These are phyloP conservation scores for Pseudogymnoascus sp. DNA, from an alignment of 2,329 filamentous ascomycete genomes.

Conservation along the genomic window DNA sequence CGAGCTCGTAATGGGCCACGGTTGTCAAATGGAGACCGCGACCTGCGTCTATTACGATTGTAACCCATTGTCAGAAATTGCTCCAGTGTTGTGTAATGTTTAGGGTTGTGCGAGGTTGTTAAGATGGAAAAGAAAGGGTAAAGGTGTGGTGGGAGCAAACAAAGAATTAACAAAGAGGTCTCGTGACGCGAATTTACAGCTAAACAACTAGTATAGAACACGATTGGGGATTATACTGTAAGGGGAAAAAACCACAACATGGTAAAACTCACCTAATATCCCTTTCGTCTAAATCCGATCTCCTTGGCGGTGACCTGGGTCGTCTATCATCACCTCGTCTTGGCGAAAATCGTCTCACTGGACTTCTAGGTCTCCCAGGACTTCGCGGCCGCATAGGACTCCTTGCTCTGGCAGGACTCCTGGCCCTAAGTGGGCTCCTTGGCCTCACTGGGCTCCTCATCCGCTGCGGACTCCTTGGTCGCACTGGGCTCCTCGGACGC, in stretches of 20 bases:
- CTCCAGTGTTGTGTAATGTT: background rate
- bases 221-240: background rate
- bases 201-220: background rate
- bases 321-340: slow-evolving; percentile 32
- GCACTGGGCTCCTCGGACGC: background rate
- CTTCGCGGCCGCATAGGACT: background rate
- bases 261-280: slow-evolving; percentile 11
- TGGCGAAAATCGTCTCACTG: slow-evolving; percentile 27
- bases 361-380: slow-evolving; percentile 21
- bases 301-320: slow-evolving; percentile 27
- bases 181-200: background rate
- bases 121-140: background rate
- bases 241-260: background rate
- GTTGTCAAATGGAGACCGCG: slow-evolving; percentile 29
- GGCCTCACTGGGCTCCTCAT: slow-evolving; percentile 8
- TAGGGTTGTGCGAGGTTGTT: background rate
- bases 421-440: slow-evolving; percentile 28
- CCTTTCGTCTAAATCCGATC: slow-evolving; percentile 23
- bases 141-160: background rate
- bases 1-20: slow-evolving; percentile 23
- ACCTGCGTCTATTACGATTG: slow-evolving; percentile 23
- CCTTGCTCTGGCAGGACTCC: slow-evolving; percentile 34
- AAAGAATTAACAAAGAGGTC: background rate
- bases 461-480: background rate
- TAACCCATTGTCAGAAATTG: slow-evolving; percentile 9